Conservation (phyloP, 2,329 filamentous ascomycete genomes). For the Colletotrichum tanaceti region DNA sequence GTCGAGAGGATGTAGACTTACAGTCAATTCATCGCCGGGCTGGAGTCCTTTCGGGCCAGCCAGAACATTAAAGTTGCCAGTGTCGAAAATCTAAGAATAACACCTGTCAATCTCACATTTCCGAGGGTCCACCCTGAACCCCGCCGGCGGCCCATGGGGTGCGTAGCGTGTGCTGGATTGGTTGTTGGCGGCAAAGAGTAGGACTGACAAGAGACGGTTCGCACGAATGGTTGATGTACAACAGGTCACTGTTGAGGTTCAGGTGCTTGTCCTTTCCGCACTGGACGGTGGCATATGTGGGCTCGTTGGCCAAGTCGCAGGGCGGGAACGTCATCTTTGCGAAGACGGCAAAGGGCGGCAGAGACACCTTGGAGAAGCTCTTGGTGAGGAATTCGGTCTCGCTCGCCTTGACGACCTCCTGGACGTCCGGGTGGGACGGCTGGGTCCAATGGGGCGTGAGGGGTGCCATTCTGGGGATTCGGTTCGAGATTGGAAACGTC, state of each 20-base stretch:
- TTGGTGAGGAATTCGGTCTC: slow-evolving; percentile 68
- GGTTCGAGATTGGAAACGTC: slow-evolving; percentile 1
- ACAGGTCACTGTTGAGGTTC: slow-evolving; percentile 72
- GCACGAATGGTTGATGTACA: slow-evolving; percentile 77
- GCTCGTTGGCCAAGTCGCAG: slow-evolving; percentile 64
- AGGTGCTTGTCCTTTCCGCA: slow-evolving; percentile 66
- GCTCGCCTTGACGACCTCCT: slow-evolving; percentile 65
- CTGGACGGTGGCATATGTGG: slow-evolving; percentile 75
- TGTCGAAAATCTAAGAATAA: slow-evolving; percentile 68
- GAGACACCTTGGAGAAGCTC: slow-evolving; percentile 65
- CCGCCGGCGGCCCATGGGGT: not conserved
- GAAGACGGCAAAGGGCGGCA: slow-evolving; percentile 73
- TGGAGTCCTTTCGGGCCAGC: slow-evolving; percentile 67
- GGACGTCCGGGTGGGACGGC: slow-evolving; percentile 69
- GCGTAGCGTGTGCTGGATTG: not conserved
- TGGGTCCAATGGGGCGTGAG: slow-evolving; percentile 69
- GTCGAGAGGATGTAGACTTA: slow-evolving; percentile 46
- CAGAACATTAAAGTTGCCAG: slow-evolving; percentile 65
- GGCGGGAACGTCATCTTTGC: slow-evolving; percentile 75
- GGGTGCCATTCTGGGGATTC: slow-evolving; percentile 60
- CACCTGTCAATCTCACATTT: slow-evolving; percentile 29
- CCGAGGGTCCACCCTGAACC: slow-evolving; percentile 20
- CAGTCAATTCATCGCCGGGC: slow-evolving; percentile 69
- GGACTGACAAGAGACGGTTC: slow-evolving; percentile 73
- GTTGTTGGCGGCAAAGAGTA: slow-evolving; percentile 1